phyloP scores from a whole-genome alignment of 2,329 filamentous ascomycete genomes.

The Tolypocladium tropicale region DNA sequence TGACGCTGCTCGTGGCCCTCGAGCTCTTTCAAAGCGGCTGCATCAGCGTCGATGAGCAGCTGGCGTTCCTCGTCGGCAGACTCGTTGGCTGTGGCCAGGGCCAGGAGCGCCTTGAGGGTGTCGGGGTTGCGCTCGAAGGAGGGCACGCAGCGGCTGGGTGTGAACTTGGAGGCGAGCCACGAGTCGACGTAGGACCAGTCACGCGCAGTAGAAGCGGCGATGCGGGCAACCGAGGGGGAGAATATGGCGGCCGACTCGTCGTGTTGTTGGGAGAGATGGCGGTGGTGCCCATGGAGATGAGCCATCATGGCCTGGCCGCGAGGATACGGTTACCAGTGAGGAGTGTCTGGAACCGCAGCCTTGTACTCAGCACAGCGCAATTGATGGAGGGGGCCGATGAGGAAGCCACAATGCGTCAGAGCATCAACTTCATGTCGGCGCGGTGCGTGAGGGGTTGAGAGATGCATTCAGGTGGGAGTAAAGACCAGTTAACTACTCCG shows the following conservation, averaged over 20 bases:
- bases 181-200: slow-evolving; percentile 84
- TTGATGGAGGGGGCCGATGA: too few relatives aligned
- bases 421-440: too few relatives aligned
- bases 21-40: slow-evolving; percentile 46
- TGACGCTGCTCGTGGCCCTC: slow-evolving; percentile 8
- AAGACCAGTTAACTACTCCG: too few relatives aligned
- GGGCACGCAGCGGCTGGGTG: slow-evolving; percentile 50
- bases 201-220: slow-evolving; percentile 71
- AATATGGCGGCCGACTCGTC: slow-evolving; percentile 43
- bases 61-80: slow-evolving; percentile 60
- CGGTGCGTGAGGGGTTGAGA: too few relatives aligned
- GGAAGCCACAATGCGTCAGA: too few relatives aligned
- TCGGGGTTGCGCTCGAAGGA: slow-evolving; percentile 79
- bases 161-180: slow-evolving; percentile 68
- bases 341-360: too few relatives aligned
- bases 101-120: slow-evolving; percentile 65
- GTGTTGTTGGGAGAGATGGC: background rate
- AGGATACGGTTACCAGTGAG: background rate
- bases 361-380: too few relatives aligned
- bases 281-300: background rate
- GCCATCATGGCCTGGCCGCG: background rate
- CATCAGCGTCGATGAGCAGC: slow-evolving; percentile 48
- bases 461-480: too few relatives aligned
- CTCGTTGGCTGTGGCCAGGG: slow-evolving; percentile 68
- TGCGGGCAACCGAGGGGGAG: slow-evolving; percentile 58